Base-by-base conservation (phyloP, 768 basidiomycete species). In the Cyclocybe aegerita region DNA sequence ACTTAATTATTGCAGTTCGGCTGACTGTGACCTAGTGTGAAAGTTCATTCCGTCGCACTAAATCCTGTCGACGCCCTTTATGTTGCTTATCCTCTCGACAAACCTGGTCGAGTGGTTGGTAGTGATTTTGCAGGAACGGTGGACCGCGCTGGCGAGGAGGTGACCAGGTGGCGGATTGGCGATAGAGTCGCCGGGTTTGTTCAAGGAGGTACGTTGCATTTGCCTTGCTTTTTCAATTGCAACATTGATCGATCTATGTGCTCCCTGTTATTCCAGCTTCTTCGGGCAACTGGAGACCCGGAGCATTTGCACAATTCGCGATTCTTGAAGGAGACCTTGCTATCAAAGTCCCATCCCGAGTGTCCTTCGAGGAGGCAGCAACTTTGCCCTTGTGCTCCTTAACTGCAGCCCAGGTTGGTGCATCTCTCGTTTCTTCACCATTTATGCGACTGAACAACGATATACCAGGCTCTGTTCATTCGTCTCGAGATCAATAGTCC, bases 21-120 rank as follows among this genome's bases (percentile, higher is more conserved):
- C 39, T 29, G 1, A 39, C 10, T 4, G 11, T 33, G 33, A 14
- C n/a, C 38, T 41, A 66, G 68, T 4, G 52, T 69, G 30, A 61
- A 62, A 54, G 69, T 70, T 2, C 62, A 64, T 38, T 56, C 64
- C 11, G 57, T 70, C 6, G 71, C 64, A 5, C 46, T 73, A 35
- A 72, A 73, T 46, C 66, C 68, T 7, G 60, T 66, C n/a, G 66
- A 73, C 41, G 53, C 69, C 12, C 53, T 68, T 8, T 68, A 65
- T 43, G 60, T 60, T 38, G 59, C 56, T 16, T 50, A 62, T 36
- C 64, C 61, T 30, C 52, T 53, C 4, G 63, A 60, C 29, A 52
- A 59, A 37, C 63, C 64, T 12, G 69, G 69, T 33, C 64, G 65
- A 12, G 61, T 69, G 9, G 61, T 71, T 1, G 72, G 70, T 6